A percentile compares a stretch with the other conserved stretches of the same genome.
Evolutionary conservation across 345 rosid genomes (phyloP).

Genomic region (Brassica incana): DNA sequence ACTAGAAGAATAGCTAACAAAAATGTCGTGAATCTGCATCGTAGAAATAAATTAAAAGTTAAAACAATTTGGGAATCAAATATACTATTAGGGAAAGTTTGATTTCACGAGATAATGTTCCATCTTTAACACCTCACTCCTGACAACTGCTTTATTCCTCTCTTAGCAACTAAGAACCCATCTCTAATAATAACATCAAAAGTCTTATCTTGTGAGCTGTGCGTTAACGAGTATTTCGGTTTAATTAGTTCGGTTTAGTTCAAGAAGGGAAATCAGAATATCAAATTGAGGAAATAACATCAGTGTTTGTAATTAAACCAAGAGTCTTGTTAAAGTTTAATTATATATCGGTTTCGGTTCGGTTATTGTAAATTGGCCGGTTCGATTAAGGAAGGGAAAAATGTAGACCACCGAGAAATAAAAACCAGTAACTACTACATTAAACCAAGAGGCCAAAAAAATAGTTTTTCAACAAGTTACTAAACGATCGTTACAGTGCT

Average conservation of each 20-base stretch:
- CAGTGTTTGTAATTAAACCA: background rate
- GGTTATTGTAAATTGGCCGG: conserved; percentile 2
- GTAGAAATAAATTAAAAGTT: background rate
- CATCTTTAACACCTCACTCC: conserved; percentile 12
- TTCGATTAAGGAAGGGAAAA: background rate
- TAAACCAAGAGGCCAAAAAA: background rate
- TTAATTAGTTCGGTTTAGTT: background rate
- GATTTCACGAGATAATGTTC: conserved; percentile 12
- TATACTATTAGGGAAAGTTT: conserved; percentile 8
- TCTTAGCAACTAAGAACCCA: conserved; percentile 6
- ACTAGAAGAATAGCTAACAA: background rate
- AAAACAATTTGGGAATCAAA: background rate
- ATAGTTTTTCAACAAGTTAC: background rate
- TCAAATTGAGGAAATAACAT: background rate
- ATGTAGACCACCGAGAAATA: background rate
- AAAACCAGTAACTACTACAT: conserved; percentile 5
- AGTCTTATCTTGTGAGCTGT: background rate
- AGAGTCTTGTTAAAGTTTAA: background rate
- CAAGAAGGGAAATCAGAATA: background rate
- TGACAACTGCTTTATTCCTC: conserved; percentile 24
- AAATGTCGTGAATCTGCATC: background rate
- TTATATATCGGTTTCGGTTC: background rate
- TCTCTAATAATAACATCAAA: background rate
- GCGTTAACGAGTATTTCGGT: background rate
- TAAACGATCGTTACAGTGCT: conserved; percentile 53